Evolutionary conservation across 768 basidiomycete species (phyloP).

Genomic region (Suillus ampliporus): DNA sequence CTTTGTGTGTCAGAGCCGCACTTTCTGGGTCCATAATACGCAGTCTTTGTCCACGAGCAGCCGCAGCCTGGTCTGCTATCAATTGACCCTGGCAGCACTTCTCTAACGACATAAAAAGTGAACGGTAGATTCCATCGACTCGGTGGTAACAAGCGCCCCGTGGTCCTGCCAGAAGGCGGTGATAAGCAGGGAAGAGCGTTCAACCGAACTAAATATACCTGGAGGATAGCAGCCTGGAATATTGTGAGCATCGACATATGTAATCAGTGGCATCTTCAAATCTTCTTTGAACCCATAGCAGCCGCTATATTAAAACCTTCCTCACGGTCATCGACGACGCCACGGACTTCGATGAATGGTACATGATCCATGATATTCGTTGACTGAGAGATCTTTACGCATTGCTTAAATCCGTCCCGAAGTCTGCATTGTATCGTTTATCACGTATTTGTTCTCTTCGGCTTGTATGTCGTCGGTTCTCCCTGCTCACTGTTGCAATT

Average conservation of each 20-base stretch:
- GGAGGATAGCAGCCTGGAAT: constrained; percentile 27
- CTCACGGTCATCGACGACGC: too few relatives aligned
- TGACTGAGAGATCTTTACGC: too few relatives aligned
- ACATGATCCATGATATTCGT: too few relatives aligned
- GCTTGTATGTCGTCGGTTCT: too few relatives aligned
- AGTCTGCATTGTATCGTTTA: too few relatives aligned
- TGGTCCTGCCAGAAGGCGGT: constrained; percentile 26
- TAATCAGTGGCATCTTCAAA: too few relatives aligned
- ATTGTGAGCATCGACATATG: background rate
- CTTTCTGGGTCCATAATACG: constrained; percentile 25
- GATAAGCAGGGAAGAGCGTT: background rate
- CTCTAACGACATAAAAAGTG: constrained; percentile 34
- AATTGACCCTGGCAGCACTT: constrained; percentile 38
- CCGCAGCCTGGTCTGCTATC: constrained; percentile 34
- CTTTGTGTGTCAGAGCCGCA: constrained; percentile 30
- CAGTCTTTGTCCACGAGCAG: constrained; percentile 17
- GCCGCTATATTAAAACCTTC: too few relatives aligned
- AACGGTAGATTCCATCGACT: constrained; percentile 30
- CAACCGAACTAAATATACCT: constrained; percentile 14
- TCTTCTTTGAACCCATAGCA: too few relatives aligned
- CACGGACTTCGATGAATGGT: too few relatives aligned
- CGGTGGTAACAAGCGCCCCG: constrained; percentile 29
- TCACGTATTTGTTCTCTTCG: too few relatives aligned
- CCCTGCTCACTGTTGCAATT: too few relatives aligned
- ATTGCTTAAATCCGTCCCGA: too few relatives aligned